Evolutionary conservation across 2,329 filamentous ascomycete species (phyloP), one percentile per base, ranked within the genome.

Genomic region (Monilinia laxa): DNA sequence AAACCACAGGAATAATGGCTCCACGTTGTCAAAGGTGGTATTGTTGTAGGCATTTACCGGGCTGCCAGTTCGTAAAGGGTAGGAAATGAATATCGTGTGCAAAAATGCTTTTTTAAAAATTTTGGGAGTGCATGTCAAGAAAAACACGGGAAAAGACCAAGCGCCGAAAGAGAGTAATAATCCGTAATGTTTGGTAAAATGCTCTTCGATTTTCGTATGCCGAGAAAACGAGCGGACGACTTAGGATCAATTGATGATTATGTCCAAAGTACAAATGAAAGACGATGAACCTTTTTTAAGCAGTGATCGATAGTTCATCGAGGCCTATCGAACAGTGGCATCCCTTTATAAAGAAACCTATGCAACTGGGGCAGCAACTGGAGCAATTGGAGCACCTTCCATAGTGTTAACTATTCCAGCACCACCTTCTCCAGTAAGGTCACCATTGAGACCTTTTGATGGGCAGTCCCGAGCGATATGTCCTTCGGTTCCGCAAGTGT

Each of bases 401-500:
- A 77, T 75, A 68, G 77, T 75, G 69, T 79, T 79, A 72, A 70
- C 73, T 60, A 72, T 66, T 49, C 74, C 71, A 57, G 70, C 69
- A 65, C 28, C 58, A 20, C 63, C 68, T 35, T 74, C 72, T 66
- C 67, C 70, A 64, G 68, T 54, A 65, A 84, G 79, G 71, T 86
- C 84, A 73, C 81, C 82, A 73, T 79, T 81, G 73, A 80, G 78
- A 68, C 68, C 70, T 87, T 90, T 88, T 87, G 93, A 80, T 68
- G 93, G 90, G 84, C 95, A 74, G 49, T 74, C 71, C 70, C 94
- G 90, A 68, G 92, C 96, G 80, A 98, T 98, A 81, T 98, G 94
- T 64, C 95, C 95, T 67, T 93, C 88, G 82, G 97, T 91, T 72
- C 94, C 92, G 78, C 95, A 99, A 80, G 93, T 90, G 84, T 99